Evolutionary conservation across 2,329 filamentous ascomycete species (phyloP).

Genomic region (Didymella arachidicola): DNA sequence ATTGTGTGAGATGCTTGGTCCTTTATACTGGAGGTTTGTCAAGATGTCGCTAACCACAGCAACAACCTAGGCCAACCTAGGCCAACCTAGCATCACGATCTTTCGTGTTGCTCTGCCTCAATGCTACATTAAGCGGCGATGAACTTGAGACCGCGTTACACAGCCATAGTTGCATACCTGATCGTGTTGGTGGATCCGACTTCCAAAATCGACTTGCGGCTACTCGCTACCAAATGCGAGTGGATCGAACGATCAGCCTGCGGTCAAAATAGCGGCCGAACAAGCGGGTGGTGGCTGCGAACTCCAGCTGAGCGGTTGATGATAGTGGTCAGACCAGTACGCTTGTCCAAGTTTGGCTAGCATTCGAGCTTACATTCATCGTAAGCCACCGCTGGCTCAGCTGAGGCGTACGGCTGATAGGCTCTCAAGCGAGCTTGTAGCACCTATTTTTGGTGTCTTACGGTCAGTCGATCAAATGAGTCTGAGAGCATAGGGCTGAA

Average conservation of each 20-base stretch:
- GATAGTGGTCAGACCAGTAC: constrained; percentile 5
- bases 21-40: constrained; percentile 2
- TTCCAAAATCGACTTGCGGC: neutral
- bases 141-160: constrained; percentile 5
- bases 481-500: neutral
- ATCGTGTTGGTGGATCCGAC: constrained; percentile 1
- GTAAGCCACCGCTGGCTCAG: constrained; percentile 4
- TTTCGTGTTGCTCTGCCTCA: constrained; percentile 1
- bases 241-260: neutral
- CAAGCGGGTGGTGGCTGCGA: constrained; percentile 13
- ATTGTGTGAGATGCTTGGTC: neutral
- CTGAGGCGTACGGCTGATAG: constrained; percentile 5
- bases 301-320: constrained; percentile 6
- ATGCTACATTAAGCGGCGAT: constrained; percentile 10
- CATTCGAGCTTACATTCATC: neutral
- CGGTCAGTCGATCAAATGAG: neutral
- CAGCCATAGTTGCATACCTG: constrained; percentile 4
- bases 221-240: neutral
- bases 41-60: neutral
- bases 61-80: neutral
- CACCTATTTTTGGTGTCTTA: constrained; percentile 11
- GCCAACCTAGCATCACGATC: constrained; percentile 2
- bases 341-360: constrained; percentile 8
- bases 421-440: neutral
- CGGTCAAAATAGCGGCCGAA: constrained; percentile 6